Conservation (phyloP, 1,139 yeast species). For the Groenewaldozyma sp. region DNA sequence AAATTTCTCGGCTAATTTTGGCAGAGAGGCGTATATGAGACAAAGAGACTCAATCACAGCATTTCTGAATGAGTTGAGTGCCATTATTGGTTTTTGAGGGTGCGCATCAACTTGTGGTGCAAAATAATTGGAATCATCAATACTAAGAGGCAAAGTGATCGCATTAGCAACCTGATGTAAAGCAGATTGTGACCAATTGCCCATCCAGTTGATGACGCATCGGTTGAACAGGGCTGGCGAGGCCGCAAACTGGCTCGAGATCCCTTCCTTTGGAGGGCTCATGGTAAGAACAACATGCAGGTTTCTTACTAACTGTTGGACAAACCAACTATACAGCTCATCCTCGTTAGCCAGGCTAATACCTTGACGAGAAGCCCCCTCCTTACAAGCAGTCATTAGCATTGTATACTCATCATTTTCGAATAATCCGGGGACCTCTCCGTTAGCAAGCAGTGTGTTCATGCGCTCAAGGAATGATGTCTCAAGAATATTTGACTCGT, state of each 20-base stretch:
- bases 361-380: constrained; percentile 53
- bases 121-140: constrained; percentile 39
- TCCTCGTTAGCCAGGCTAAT: constrained; percentile 57
- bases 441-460: constrained; percentile 86
- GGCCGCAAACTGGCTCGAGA: constrained; percentile 42
- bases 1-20: constrained; percentile 6
- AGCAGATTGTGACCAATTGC: constrained; percentile 59
- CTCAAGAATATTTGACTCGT: constrained; percentile 70
- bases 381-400: constrained; percentile 49
- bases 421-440: constrained; percentile 86
- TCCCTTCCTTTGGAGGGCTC: constrained; percentile 41
- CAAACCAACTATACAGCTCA: constrained; percentile 71
- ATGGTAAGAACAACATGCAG: constrained; percentile 79
- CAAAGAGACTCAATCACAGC: constrained; percentile 42
- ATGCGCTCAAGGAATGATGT: constrained; percentile 80
- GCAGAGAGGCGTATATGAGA: constrained; percentile 33
- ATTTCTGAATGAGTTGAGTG: constrained; percentile 33
- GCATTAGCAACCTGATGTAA: constrained; percentile 43
- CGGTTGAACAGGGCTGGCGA: constrained; percentile 91
- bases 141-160: constrained; percentile 39
- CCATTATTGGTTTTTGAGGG: background rate
- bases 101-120: constrained; percentile 19
- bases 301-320: constrained; percentile 54
- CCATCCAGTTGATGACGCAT: constrained; percentile 87
- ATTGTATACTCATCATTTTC: constrained; percentile 59